Percentiles rank a stretch among this genome's conserved stretches.
Evolutionary conservation across 129 eudicot species (phyloP).

Genomic region (Chrysanthemum seticuspe): DNA sequence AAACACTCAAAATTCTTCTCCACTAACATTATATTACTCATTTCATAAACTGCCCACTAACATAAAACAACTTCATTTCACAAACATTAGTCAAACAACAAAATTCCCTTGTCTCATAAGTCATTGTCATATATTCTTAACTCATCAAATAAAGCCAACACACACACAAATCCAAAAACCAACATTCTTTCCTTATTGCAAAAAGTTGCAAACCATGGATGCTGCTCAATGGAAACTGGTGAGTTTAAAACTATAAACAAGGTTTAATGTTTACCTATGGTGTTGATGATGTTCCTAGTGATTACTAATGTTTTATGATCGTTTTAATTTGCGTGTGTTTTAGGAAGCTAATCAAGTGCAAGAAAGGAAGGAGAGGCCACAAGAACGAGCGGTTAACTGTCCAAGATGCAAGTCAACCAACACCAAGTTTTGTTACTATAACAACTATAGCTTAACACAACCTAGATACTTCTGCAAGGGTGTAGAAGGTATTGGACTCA

Average conservation of each 20-base stretch:
- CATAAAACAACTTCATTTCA: constrained; percentile 12
- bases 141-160: constrained; percentile 11
- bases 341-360: background rate
- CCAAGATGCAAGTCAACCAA: constrained; percentile 23
- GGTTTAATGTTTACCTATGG: background rate
- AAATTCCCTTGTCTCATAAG: background rate
- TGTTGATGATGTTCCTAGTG: background rate
- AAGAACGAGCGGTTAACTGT: constrained; percentile 13
- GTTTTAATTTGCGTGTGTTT: too few species aligned
- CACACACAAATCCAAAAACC: background rate
- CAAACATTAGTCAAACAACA: constrained; percentile 21
- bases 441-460: constrained; percentile 16
- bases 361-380: constrained; percentile 16
- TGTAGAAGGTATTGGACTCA: constrained; percentile 20
- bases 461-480: constrained; percentile 13
- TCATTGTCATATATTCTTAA: constrained; percentile 9
- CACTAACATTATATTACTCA: constrained; percentile 12
- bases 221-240: constrained; percentile 22
- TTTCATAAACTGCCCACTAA: constrained; percentile 18
- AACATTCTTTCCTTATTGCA: background rate
- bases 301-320: background rate
- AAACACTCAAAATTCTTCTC: constrained; percentile 10
- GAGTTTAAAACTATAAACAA: background rate
- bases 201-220: constrained; percentile 9
- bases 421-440: constrained; percentile 17